Percentiles rank a stretch among this genome's conserved stretches.
Conservation (phyloP, 768 basidiomycete species). For the Botryobasidium botryosum region DNA sequence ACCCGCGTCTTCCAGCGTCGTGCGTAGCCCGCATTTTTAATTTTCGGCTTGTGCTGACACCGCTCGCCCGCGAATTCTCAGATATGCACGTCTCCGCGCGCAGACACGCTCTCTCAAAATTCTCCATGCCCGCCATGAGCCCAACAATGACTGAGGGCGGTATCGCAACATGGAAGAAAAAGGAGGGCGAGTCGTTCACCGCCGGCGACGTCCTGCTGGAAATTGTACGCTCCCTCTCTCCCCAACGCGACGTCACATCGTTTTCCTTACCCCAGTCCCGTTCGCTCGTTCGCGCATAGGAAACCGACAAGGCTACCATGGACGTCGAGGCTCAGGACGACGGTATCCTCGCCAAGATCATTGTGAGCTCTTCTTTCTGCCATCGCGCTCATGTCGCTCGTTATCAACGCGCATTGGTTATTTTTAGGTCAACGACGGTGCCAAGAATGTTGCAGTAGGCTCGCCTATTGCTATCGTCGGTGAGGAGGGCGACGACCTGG, state of each 20-base stretch:
- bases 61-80: constrained; percentile 20
- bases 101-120: constrained; percentile 64
- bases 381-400: neutral
- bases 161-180: constrained; percentile 93
- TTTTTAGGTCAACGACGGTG: constrained; percentile 56
- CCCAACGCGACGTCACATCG: neutral
- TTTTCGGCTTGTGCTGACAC: too few relatives aligned
- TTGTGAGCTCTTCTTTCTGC: constrained; percentile 36
- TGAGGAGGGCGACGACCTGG: constrained; percentile 90
- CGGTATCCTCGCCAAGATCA: constrained; percentile 89
- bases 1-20: too few relatives aligned
- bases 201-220: constrained; percentile 91
- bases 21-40: too few relatives aligned
- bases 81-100: constrained; percentile 72
- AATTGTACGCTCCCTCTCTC: constrained; percentile 41
- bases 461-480: constrained; percentile 78
- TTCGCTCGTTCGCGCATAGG: constrained; percentile 32
- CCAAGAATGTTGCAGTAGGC: constrained; percentile 79
- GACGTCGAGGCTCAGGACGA: constrained; percentile 99
- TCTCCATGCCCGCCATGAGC: constrained; percentile 97
- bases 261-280: neutral
- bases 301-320: constrained; percentile 99
- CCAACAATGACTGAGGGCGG: constrained; percentile 99
- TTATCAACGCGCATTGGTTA: neutral
- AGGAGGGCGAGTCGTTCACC: constrained; percentile 79